phyloP scores from a whole-genome alignment of 2,329 filamentous ascomycete species.

The Cladosporium sp. region DNA sequence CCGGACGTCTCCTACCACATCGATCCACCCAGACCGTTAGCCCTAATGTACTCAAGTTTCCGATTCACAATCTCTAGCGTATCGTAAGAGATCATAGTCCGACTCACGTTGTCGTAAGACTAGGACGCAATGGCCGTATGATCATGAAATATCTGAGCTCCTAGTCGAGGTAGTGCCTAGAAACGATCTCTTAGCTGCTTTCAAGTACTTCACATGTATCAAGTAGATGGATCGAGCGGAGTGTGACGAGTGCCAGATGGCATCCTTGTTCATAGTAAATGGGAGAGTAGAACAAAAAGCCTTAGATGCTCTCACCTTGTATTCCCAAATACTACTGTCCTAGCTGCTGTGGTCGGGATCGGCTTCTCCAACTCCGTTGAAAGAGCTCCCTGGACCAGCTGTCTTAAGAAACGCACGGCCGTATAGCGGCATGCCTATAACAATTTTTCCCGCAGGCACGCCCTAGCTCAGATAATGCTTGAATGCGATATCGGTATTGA shows the following conservation, averaged over 20 bases:
- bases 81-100: conserved; percentile 74
- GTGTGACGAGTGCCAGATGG: not conserved
- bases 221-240: not conserved
- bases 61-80: conserved; percentile 63
- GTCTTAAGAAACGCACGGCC: conserved; percentile 81
- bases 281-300: too few relatives aligned
- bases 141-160: conserved; percentile 65
- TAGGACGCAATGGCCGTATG: conserved; percentile 67
- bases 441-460: conserved; percentile 68
- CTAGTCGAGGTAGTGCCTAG: conserved; percentile 65
- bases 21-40: conserved; percentile 69
- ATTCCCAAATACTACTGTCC: conserved; percentile 71
- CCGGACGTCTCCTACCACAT: conserved; percentile 94
- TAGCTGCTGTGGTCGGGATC: conserved; percentile 59
- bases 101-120: conserved; percentile 65
- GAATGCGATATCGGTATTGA: conserved; percentile 70
- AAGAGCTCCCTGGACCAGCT: conserved; percentile 68
- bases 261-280: too few relatives aligned
- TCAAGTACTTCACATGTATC: conserved; percentile 10
- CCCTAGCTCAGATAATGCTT: conserved; percentile 62
- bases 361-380: conserved; percentile 64
- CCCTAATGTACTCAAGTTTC: conserved; percentile 71
- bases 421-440: conserved; percentile 91
- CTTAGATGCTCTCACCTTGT: conserved; percentile 21
- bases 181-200: conserved; percentile 16